These are phyloP conservation scores for Violaceomyces palustris DNA, from an alignment of 1,284 basidiomycete species.

Conservation along the genomic window DNA sequence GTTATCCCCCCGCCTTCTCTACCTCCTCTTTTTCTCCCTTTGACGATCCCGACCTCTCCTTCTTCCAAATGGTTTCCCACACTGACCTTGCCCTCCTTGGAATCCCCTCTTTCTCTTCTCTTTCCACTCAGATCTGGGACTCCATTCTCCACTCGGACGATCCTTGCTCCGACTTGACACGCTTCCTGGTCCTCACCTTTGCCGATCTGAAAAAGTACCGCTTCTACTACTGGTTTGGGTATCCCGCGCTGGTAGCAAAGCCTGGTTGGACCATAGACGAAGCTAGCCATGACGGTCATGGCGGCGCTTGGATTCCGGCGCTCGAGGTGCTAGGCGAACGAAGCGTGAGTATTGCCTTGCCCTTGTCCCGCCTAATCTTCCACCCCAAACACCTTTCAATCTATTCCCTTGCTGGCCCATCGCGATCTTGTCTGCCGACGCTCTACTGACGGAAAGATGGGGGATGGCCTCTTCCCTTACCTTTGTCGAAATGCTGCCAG, in stretches of 20 bases:
- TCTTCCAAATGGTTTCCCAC: not conserved
- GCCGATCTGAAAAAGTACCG: constrained; percentile 97
- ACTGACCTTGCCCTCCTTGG: too few species aligned
- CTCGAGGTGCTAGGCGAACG: not conserved
- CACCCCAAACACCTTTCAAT: too few species aligned
- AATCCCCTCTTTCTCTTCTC: not conserved
- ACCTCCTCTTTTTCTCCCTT: too few species aligned
- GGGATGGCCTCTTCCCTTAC: too few species aligned
- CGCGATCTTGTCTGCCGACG: too few species aligned
- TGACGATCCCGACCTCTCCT: too few species aligned
- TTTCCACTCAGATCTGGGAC: constrained; percentile 13
- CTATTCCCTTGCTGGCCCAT: too few species aligned
- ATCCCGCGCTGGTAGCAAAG: constrained; percentile 72
- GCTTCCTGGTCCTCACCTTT: constrained; percentile 83
- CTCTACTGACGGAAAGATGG: too few species aligned
- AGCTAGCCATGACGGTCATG: constrained; percentile 54
- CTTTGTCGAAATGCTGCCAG: too few species aligned
- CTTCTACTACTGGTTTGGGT: constrained; percentile 96
- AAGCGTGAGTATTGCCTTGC: too few species aligned
- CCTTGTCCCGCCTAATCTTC: too few species aligned
- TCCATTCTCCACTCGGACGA: constrained; percentile 8
- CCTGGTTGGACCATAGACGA: constrained; percentile 60
- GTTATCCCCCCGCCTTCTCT: too few species aligned
- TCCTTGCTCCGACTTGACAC: constrained; percentile 57
- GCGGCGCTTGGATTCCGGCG: constrained; percentile 10